Conservation (phyloP, 2,329 filamentous ascomycete species). For the Orbilia quercus region DNA sequence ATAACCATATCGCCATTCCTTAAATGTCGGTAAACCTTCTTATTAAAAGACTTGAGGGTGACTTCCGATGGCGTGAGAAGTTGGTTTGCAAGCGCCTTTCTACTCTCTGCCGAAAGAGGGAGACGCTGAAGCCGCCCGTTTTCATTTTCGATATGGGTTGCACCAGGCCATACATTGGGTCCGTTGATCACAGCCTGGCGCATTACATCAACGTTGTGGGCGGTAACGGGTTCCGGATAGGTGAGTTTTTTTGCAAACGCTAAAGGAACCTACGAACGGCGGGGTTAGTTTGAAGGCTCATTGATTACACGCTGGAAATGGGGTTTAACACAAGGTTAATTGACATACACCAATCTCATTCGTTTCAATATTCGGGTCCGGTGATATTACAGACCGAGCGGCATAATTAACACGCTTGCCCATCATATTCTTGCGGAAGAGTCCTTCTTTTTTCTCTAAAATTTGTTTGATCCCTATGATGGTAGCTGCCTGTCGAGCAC, state of each 20-base stretch:
- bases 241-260: slow-evolving; percentile 97
- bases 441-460: slow-evolving; percentile 96
- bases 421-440: slow-evolving; percentile 99
- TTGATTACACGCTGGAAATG: not conserved
- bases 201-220: slow-evolving; percentile 95
- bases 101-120: slow-evolving; percentile 73
- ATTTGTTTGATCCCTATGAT: slow-evolving; percentile 87
- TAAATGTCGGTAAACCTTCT: slow-evolving; percentile 95
- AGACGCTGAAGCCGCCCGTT: slow-evolving; percentile 83
- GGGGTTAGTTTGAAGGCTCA: not conserved
- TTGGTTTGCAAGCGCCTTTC: slow-evolving; percentile 89
- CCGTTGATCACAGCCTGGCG: slow-evolving; percentile 97
- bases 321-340: not conserved
- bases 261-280: slow-evolving; percentile 70
- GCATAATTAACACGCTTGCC: slow-evolving; percentile 99
- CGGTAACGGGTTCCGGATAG: slow-evolving; percentile 96
- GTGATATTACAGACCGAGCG: slow-evolving; percentile 95
- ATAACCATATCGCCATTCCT: slow-evolving; percentile 96
- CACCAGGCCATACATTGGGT: slow-evolving; percentile 91
- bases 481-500: slow-evolving; percentile 73
- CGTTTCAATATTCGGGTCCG: slow-evolving; percentile 97
- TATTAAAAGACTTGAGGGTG: slow-evolving; percentile 81
- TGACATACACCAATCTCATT: slow-evolving; percentile 88
- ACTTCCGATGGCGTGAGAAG: slow-evolving; percentile 78
- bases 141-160: slow-evolving; percentile 93